phyloP scores from a whole-genome alignment of 2,329 filamentous ascomycete genomes.

The Colletotrichum destructivum region DNA sequence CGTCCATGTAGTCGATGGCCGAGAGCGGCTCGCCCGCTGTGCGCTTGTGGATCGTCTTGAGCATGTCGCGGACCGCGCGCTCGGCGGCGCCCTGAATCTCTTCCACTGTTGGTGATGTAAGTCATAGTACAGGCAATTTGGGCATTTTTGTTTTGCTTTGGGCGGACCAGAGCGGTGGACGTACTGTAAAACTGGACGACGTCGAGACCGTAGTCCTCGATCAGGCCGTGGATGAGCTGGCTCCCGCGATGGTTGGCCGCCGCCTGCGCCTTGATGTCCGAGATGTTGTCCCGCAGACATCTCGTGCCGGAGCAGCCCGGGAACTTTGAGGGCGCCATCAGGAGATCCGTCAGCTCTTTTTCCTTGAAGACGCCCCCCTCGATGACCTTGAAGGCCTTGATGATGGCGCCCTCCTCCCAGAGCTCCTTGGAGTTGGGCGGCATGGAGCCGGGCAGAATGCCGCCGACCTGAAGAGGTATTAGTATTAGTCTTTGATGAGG shows the following conservation, averaged over 20 bases:
- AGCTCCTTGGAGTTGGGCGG: slow-evolving; percentile 80
- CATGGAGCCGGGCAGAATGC: slow-evolving; percentile 87
- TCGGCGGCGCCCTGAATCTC: slow-evolving; percentile 88
- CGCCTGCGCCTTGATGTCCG: slow-evolving; percentile 88
- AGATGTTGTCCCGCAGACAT: slow-evolving; percentile 86
- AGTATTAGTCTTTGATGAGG: background rate
- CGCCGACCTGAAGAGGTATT: slow-evolving; percentile 67
- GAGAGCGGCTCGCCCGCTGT: slow-evolving; percentile 80
- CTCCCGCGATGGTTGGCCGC: slow-evolving; percentile 91
- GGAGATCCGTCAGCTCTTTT: slow-evolving; percentile 78
- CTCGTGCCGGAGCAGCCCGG: slow-evolving; percentile 84
- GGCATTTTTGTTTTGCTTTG: no score
- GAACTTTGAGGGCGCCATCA: slow-evolving; percentile 81
- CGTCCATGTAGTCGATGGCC: slow-evolving; percentile 89
- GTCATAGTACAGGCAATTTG: background rate
- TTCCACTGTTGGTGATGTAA: slow-evolving; percentile 62
- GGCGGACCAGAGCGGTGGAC: no score
- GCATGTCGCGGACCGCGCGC: slow-evolving; percentile 78
- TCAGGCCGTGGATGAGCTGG: slow-evolving; percentile 78
- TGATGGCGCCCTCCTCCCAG: slow-evolving; percentile 76
- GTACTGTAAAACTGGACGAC: slow-evolving; percentile 74
- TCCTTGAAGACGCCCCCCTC: slow-evolving; percentile 85
- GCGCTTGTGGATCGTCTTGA: slow-evolving; percentile 79
- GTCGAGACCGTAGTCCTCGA: slow-evolving; percentile 80
- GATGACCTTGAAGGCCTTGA: slow-evolving; percentile 80